Conservation (phyloP, 129 eudicot genomes). For the carrot (Daucus carota) region DH1_v3.0 NC_030381.2:47834501-47835000, state of each 20-base stretch:
- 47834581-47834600: not conserved
- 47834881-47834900: not conserved
- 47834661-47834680: not conserved
- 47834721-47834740: not conserved
- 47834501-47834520: not conserved
- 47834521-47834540: not conserved
- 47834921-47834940: not conserved
- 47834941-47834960: not conserved
- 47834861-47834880: not conserved
- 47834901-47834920: not conserved
- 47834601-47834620: not conserved
- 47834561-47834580: not conserved
- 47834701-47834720: not conserved
- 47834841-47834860: not conserved
- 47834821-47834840: not conserved
- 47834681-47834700: not conserved
- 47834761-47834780: not conserved
- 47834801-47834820: not conserved
- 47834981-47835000: not conserved
- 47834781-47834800: not conserved
- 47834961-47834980: not conserved
- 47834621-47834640: not conserved
- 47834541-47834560: not conserved
- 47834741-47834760: not conserved
- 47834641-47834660: not conserved